Evolutionary conservation across 306 rosid species (phyloP), one percentile per base, ranked within the genome.

Genomic region (Glycyrrhiza uralensis): DNA sequence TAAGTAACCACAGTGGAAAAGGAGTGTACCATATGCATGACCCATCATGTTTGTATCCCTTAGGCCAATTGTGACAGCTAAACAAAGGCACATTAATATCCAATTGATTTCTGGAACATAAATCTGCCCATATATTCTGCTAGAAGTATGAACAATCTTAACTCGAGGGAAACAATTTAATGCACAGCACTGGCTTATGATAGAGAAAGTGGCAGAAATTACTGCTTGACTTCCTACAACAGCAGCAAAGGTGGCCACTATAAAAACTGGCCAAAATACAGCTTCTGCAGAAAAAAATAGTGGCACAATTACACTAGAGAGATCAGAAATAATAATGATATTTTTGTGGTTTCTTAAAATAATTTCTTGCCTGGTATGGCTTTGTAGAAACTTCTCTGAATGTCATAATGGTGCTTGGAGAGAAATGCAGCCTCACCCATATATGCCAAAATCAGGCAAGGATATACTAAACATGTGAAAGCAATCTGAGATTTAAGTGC

Each of bases 351-450:
- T 50, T 51, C 13, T 14, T 13, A 4, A 50, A 39, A 72, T 42
- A 42, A 52, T 14, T 69, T 52, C 82, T 70, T 71, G 42, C 82
- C 82, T 62, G 82, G 82, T 70, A 78, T 78, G 66, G 82, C 77
- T 70, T 52, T 78, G 61, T 91, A 89, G 81, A 91, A 91, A 71
- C 96, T 81, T 15, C 72, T 66, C 39, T 77, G 83, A 72, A 26
- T 79, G 61, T 80, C 77, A 39, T 81, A 74, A 78, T 91, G 93
- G 81, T 91, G 75, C 5, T 77, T 79, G 2, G 93, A 89, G 66
- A 89, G 85, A 80, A 85, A 91, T 30, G 97, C 97, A 72, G 97
- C 97, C 80, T 91, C 91, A 22, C 97, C 97, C 96, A 89, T 87
- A 41, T 91, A 91, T 57, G 96, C 96, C 82, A 89, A 72, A 71